These are phyloP conservation scores for Phlyctochytrium arcticum DNA, from an alignment of 192 early-diverging fungal genomes.

Conservation along the genomic window DNA sequence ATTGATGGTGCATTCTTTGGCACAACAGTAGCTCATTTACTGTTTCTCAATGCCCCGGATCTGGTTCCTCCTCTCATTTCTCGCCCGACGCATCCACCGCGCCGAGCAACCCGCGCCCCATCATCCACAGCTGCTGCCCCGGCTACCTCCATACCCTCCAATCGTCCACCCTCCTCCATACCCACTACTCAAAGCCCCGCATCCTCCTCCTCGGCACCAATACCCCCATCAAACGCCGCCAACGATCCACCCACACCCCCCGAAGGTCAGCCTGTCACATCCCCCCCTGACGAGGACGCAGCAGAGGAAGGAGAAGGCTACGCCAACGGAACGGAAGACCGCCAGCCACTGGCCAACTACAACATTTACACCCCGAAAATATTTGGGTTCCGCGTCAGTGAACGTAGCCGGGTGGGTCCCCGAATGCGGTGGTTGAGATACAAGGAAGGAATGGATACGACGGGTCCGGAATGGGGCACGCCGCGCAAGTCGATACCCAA, in stretches of 20 bases:
- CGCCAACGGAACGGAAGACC: slow-evolving; percentile 16
- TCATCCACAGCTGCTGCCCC: neutral
- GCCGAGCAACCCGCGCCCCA: neutral
- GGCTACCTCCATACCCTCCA: neutral
- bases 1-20: slow-evolving; percentile 87
- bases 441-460: slow-evolving; percentile 32
- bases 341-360: slow-evolving; percentile 37
- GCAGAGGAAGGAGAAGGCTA: slow-evolving; percentile 22
- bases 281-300: slow-evolving; percentile 15
- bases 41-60: slow-evolving; percentile 83
- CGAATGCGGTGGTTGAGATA: slow-evolving; percentile 89
- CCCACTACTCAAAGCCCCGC: too few relatives aligned
- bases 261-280: neutral
- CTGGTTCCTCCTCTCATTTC: slow-evolving; percentile 50
- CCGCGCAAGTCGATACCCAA: too few relatives aligned
- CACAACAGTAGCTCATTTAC: slow-evolving; percentile 89
- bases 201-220: too few relatives aligned
- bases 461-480: neutral
- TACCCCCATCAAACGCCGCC: too few relatives aligned
- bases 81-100: neutral
- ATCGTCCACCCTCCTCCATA: neutral
- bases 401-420: slow-evolving; percentile 69
- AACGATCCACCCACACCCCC: too few relatives aligned
- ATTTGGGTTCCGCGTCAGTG: slow-evolving; percentile 89
- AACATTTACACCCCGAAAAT: slow-evolving; percentile 76